Base-by-base conservation (phyloP, 352 stramenopile species). In the Phytophthora ohioensis region DNA sequence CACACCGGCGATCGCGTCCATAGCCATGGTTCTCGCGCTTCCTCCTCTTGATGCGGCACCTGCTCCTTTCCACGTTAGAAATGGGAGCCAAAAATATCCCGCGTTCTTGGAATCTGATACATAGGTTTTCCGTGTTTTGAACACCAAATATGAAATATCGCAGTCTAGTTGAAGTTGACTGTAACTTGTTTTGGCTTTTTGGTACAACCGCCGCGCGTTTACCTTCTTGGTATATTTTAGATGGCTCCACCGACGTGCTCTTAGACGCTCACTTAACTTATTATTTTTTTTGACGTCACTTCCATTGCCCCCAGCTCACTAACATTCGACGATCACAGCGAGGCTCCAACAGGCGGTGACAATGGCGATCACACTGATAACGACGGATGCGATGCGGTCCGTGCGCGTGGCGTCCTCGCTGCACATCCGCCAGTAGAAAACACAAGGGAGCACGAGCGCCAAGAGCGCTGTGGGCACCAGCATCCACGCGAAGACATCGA, bases 1-100 rank as follows among this genome's bases (percentile, higher is more conserved):
- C 45, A 95, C 79, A 21, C 80, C 80, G 31, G 79, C 73, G 76
- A 95, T 89, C 61, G 78, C 78, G 81, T 95, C 84, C 88, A 95
- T 95, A 39, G 54, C 59, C 78, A 92, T 90, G 15, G 38, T 27
- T 57, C 12, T 17, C 12, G 51, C 30, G 5, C n/a, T 21, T 53
- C 15, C 57, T 52, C 36, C 47, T 15, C 21, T 27, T 27, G 3
- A 32, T 48, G 30, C 13, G 12, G 38, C 17, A 39, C 12, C 41
- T 15, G 45, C 39, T 64, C 58, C 42, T 61, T 66, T 67, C 35
- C 21, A 46, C 21, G 17, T 53, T 41, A 54, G 27, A 66, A 59
- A 64, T 60, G 34, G 51, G 45, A 64, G 42, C 27, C 36, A 30
- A 52, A 68, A 69, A 58, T 59, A 73, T 59, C 39, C 56, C 10